These are phyloP conservation scores for Ambrosiella xylebori DNA, from an alignment of 2,329 filamentous ascomycete genomes.

Conservation along the genomic window DNA sequence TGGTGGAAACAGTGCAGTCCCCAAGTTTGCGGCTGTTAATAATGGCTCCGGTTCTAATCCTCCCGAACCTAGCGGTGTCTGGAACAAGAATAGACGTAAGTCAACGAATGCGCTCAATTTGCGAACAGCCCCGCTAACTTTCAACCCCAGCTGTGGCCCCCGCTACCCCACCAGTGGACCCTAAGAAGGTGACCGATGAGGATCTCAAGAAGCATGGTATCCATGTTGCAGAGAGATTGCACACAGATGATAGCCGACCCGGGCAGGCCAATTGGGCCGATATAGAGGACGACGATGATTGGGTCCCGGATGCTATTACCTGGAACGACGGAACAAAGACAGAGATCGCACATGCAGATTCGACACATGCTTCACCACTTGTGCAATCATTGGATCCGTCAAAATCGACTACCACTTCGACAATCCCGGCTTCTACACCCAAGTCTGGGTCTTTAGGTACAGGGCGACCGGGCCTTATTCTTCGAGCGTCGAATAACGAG, in stretches of 20 bases:
- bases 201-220: constrained; percentile 77
- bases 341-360: constrained; percentile 46
- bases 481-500: constrained; percentile 43
- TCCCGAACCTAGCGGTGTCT: constrained; percentile 59
- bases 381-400: constrained; percentile 24
- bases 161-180: constrained; percentile 43
- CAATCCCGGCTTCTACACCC: neutral
- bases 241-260: constrained; percentile 55
- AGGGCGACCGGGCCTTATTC: constrained; percentile 39
- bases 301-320: constrained; percentile 57
- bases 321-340: constrained; percentile 83
- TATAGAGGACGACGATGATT: constrained; percentile 75
- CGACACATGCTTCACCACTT: constrained; percentile 14
- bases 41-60: constrained; percentile 49
- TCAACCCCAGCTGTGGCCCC: constrained; percentile 23
- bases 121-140: too few species aligned
- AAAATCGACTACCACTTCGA: neutral
- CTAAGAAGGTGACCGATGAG: constrained; percentile 72
- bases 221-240: constrained; percentile 63
- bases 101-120: constrained; percentile 12
- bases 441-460: neutral
- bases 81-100: constrained; percentile 79
- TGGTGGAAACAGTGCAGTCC: constrained; percentile 37
- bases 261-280: constrained; percentile 70
- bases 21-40: constrained; percentile 25